Conservation (phyloP, 306 rosid species). For the Crotalaria pallida region DNA sequence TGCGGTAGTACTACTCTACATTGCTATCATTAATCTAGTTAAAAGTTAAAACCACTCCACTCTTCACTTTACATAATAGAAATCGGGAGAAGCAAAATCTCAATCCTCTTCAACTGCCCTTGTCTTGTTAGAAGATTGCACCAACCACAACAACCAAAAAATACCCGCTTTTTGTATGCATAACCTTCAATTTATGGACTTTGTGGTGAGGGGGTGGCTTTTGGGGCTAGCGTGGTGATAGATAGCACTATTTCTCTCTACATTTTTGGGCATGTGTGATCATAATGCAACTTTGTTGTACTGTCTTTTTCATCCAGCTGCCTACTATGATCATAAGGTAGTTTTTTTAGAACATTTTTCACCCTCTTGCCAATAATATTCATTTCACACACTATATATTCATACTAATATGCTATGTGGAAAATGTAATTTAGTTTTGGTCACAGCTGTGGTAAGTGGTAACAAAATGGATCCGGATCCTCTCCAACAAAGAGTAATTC, state of each 20-base stretch:
- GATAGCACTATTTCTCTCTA: not conserved
- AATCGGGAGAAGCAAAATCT: not conserved
- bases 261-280: slow-evolving; percentile 23
- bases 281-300: slow-evolving; percentile 23
- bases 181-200: slow-evolving; percentile 22
- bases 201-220: slow-evolving; percentile 21
- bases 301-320: slow-evolving; percentile 50
- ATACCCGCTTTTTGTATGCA: slow-evolving; percentile 12
- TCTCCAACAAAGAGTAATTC: too few relatives aligned
- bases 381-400: not conserved
- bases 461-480: too few relatives aligned
- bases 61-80: not conserved
- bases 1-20: not conserved
- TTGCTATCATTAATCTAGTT: not conserved
- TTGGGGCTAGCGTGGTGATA: slow-evolving; percentile 4
- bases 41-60: not conserved
- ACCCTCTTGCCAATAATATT: not conserved
- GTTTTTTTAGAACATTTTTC: not conserved
- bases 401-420: not conserved
- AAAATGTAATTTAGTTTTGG: too few relatives aligned
- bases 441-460: too few relatives aligned
- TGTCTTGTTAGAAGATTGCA: slow-evolving; percentile 15
- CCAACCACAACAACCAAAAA: slow-evolving; percentile 49
- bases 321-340: not conserved
- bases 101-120: not conserved